Evolutionary conservation across 1,284 basidiomycete genomes (phyloP).

Genomic region (Cryptococcus floricola): DNA sequence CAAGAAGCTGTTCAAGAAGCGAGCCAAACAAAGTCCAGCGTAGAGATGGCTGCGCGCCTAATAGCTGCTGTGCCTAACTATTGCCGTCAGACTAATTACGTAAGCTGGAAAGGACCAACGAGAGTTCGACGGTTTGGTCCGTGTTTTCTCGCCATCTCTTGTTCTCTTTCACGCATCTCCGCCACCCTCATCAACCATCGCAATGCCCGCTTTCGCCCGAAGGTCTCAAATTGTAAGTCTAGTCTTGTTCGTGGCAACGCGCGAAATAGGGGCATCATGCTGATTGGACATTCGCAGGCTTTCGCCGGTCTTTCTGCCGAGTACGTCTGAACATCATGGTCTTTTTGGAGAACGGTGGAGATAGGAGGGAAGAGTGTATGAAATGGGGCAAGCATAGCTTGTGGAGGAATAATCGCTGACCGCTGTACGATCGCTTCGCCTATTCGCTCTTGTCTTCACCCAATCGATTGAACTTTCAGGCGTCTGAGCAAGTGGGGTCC

Average conservation of each 20-base stretch:
- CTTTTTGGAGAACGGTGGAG: background rate
- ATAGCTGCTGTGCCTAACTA: too few species aligned
- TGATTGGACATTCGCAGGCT: background rate
- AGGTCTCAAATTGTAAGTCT: constrained; percentile 9
- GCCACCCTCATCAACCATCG: background rate
- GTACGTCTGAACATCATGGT: constrained; percentile 6
- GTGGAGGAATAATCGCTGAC: background rate
- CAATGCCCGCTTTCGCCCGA: constrained; percentile 13
- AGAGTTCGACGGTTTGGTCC: too few species aligned
- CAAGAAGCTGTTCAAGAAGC: too few species aligned
- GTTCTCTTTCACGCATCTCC: background rate
- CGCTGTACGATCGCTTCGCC: background rate
- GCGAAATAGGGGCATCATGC: background rate
- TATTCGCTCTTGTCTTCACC: background rate
- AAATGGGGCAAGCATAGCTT: background rate
- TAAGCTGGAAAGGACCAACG: too few species aligned
- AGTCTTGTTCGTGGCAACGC: background rate
- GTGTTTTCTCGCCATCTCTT: background rate
- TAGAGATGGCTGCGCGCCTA: too few species aligned
- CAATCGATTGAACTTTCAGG: constrained; percentile 16
- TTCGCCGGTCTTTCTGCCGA: constrained; percentile 10
- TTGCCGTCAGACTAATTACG: too few species aligned
- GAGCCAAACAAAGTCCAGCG: too few species aligned
- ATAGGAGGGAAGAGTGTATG: background rate
- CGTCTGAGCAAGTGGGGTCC: constrained; percentile 31